phyloP scores from a whole-genome alignment of 129 eudicot genomes.

The Pseudognaphalium luteoalbum region DNA sequence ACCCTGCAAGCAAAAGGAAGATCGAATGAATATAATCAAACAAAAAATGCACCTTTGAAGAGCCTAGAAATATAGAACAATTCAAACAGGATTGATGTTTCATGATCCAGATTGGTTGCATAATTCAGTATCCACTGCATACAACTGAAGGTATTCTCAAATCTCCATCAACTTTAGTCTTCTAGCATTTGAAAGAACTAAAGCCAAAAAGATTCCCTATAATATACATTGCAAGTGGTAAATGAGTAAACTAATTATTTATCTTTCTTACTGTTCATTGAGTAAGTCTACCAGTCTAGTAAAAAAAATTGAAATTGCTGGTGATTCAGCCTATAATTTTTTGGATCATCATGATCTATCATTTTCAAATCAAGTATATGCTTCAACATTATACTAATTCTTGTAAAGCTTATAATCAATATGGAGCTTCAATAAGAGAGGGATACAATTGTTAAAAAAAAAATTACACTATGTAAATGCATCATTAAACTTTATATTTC shows the following conservation, averaged over 20 bases:
- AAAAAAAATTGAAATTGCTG: not conserved
- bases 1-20: conserved; percentile 52
- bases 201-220: not conserved
- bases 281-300: not conserved
- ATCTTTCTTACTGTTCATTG: not conserved
- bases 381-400: not conserved
- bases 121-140: not conserved
- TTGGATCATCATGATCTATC: not conserved
- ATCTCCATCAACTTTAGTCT: not conserved
- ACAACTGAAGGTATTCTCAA: not conserved
- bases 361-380: not conserved
- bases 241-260: not conserved
- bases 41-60: not conserved
- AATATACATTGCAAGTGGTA: not conserved
- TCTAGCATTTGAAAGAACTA: not conserved
- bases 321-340: not conserved
- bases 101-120: not conserved
- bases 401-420: not conserved
- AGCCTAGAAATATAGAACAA: not conserved
- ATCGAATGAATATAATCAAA: not conserved
- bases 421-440: not conserved
- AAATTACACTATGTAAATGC: not conserved
- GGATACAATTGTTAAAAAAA: not conserved
- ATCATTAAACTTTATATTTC: not conserved
- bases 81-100: not conserved